phyloP scores from a whole-genome alignment of 495 filamentous ascomycete genomes.

The Friedmanniomyces simplex region DNA sequence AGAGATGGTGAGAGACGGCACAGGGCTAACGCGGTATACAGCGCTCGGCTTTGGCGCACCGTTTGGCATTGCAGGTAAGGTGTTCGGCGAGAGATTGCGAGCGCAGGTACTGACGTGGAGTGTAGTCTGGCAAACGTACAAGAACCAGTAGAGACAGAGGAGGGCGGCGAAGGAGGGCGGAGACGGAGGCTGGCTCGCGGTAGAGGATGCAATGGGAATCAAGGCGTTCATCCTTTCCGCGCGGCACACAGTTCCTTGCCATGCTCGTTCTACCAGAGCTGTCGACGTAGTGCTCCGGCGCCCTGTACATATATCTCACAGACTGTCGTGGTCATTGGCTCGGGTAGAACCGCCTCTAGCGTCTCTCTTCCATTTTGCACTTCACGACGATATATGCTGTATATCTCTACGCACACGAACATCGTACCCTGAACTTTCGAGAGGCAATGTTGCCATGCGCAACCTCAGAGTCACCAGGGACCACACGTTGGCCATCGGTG shows the following conservation, averaged over 20 bases:
- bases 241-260: neutral
- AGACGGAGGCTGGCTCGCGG: neutral
- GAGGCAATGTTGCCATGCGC: slow-evolving; percentile 23
- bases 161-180: neutral
- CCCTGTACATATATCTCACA: neutral
- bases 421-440: neutral
- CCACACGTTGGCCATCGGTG: neutral
- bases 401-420: neutral
- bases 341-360: neutral
- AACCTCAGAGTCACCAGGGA: slow-evolving; percentile 28
- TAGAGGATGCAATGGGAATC: neutral
- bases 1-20: neutral
- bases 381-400: neutral
- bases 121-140: slow-evolving; percentile 80
- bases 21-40: slow-evolving; percentile 23
- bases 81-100: slow-evolving; percentile 1
- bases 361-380: no score
- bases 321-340: neutral
- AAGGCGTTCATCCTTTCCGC: neutral
- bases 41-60: slow-evolving; percentile 67
- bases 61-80: slow-evolving; percentile 74
- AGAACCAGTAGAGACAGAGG: slow-evolving; percentile 32
- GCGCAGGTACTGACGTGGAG: neutral
- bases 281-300: neutral
- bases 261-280: neutral